These are phyloP conservation scores for Ustilago trichophora DNA, from an alignment of 1,284 basidiomycete genomes.

Conservation along the genomic window DNA sequence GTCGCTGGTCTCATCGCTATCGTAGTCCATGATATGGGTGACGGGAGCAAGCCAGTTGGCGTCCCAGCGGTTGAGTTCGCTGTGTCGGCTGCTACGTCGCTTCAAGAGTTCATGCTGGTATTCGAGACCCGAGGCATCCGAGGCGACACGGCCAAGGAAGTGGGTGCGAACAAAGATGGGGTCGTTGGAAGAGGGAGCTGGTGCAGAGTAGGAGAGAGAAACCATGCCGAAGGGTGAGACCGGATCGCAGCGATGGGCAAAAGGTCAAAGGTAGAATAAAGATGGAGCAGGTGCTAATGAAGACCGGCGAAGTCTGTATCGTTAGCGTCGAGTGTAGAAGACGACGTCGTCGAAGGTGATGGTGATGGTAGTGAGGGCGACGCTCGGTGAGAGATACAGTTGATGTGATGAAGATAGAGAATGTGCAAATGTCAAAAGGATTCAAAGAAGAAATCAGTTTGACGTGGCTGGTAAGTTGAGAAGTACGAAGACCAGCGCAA, in stretches of 20 bases:
- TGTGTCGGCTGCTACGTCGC: slow-evolving; percentile 33
- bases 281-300: neutral
- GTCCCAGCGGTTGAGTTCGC: slow-evolving; percentile 32
- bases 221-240: slow-evolving; percentile 21
- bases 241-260: neutral
- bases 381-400: neutral
- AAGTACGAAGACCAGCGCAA: neutral
- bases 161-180: slow-evolving; percentile 44
- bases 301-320: neutral
- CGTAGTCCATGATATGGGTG: slow-evolving; percentile 21
- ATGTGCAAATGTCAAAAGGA: slow-evolving; percentile 1
- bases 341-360: neutral
- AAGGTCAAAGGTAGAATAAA: neutral
- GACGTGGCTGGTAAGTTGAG: slow-evolving; percentile 5
- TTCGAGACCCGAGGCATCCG: slow-evolving; percentile 37
- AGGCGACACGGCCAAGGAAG: slow-evolving; percentile 45
- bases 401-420: neutral
- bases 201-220: slow-evolving; percentile 21
- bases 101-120: slow-evolving; percentile 36
- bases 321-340: neutral
- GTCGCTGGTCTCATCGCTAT: slow-evolving; percentile 34
- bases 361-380: neutral
- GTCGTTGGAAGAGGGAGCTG: slow-evolving; percentile 26
- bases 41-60: slow-evolving; percentile 37
- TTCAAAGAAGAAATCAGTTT: neutral